Evolutionary conservation across 2,329 filamentous ascomycete genomes (phyloP).

Genomic region (Alternaria burnsii): DNA sequence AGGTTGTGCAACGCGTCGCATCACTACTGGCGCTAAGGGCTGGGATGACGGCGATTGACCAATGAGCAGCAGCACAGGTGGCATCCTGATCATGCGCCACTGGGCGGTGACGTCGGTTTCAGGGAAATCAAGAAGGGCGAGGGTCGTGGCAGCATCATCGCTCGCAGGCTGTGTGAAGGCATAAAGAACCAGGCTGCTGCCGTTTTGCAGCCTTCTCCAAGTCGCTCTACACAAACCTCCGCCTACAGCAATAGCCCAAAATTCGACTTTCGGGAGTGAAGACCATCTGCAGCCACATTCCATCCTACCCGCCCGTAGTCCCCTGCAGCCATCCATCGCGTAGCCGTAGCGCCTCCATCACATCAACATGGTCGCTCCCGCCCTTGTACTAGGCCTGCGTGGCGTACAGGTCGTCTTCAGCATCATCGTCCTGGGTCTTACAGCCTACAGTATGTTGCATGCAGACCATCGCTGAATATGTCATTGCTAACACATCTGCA

Average conservation of each 20-base stretch:
- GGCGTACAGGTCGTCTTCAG: slow-evolving; percentile 72
- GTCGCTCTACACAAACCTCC: slow-evolving; percentile 2
- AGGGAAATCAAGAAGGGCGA: slow-evolving; percentile 13
- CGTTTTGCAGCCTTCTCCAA: neutral
- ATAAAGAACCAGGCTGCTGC: slow-evolving; percentile 29
- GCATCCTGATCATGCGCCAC: slow-evolving; percentile 27
- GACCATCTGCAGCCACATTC: slow-evolving; percentile 7
- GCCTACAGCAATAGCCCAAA: neutral
- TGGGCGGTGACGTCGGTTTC: slow-evolving; percentile 15
- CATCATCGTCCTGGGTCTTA: slow-evolving; percentile 79
- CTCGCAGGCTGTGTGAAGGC: slow-evolving; percentile 8
- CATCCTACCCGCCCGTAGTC: slow-evolving; percentile 6
- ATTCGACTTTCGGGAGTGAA: slow-evolving; percentile 2
- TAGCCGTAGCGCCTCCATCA: slow-evolving; percentile 1
- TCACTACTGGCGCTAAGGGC: slow-evolving; percentile 9
- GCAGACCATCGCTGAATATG: neutral
- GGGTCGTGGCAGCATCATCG: slow-evolving; percentile 33
- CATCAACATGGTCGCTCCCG: slow-evolving; percentile 35
- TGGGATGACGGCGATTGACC: slow-evolving; percentile 10
- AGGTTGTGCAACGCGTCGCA: slow-evolving; percentile 19
- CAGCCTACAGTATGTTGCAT: slow-evolving; percentile 72
- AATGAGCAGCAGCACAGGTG: slow-evolving; percentile 18
- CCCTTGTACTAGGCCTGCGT: slow-evolving; percentile 69
- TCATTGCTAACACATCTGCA: slow-evolving; percentile 16
- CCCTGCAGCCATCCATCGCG: slow-evolving; percentile 5